phyloP scores from a whole-genome alignment of 768 basidiomycete species.

The Russula abietina region DNA sequence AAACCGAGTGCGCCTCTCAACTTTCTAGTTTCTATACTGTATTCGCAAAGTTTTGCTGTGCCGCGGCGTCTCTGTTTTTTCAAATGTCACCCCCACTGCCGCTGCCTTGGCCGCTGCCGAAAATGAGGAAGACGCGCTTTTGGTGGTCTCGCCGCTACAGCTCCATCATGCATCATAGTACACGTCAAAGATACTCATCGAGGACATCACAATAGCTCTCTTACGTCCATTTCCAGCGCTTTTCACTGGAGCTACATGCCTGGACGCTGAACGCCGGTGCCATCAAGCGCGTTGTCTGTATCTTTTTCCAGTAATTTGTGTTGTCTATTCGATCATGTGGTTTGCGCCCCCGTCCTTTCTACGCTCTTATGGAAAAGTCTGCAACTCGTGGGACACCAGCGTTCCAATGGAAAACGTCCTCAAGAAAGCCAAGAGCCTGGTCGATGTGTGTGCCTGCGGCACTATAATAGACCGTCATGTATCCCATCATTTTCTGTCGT shows the following conservation, averaged over 20 bases:
- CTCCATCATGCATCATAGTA: background rate
- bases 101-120: no score
- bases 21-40: no score
- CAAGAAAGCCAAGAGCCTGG: background rate
- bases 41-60: background rate
- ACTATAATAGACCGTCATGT: conserved; percentile 1
- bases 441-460: background rate
- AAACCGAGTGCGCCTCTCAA: background rate
- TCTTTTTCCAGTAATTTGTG: background rate
- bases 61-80: background rate
- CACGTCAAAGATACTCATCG: background rate
- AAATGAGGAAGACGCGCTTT: background rate
- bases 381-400: background rate
- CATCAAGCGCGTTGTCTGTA: background rate
- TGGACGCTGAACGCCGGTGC: background rate
- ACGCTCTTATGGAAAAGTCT: background rate
- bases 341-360: background rate
- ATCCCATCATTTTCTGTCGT: background rate
- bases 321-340: background rate
- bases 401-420: background rate
- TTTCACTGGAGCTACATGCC: background rate
- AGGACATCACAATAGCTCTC: background rate
- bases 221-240: conserved; percentile 6
- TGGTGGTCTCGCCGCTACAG: background rate
- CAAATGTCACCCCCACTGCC: no score